Evolutionary conservation across 2,329 filamentous ascomycete species (phyloP).

Genomic region (Hypoxylon sp.): DNA sequence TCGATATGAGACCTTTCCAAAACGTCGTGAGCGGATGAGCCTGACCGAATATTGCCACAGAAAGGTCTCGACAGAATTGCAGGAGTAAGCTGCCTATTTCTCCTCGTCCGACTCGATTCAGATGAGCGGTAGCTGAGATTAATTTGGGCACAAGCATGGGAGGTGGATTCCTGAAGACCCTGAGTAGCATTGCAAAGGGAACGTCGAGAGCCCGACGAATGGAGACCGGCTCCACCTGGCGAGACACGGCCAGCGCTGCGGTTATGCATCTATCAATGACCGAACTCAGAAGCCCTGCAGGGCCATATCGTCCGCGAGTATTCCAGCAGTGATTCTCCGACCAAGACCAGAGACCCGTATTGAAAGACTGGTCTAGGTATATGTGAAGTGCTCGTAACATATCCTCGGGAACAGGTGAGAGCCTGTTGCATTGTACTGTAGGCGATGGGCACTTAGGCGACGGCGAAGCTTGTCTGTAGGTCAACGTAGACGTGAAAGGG

Average conservation of each 20-base stretch:
- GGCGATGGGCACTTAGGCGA: conserved; percentile 12
- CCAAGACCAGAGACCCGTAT: conserved; percentile 44
- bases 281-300: conserved; percentile 47
- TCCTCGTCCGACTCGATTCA: conserved; percentile 44
- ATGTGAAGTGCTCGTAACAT: conserved; percentile 40
- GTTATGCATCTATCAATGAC: conserved; percentile 49
- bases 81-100: conserved; percentile 48
- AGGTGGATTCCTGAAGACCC: conserved; percentile 49
- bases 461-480: conserved; percentile 6
- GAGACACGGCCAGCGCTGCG: conserved; percentile 46
- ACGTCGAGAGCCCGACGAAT: conserved; percentile 46
- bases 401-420: conserved; percentile 35
- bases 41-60: conserved; percentile 38
- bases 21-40: conserved; percentile 43
- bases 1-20: conserved; percentile 45
- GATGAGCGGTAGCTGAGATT: conserved; percentile 43
- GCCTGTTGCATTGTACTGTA: conserved; percentile 25
- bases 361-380: conserved; percentile 44
- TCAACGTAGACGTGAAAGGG: conserved; percentile 18
- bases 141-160: conserved; percentile 47
- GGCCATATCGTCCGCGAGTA: conserved; percentile 43
- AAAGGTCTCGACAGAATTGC: conserved; percentile 48
- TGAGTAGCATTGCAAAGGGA: conserved; percentile 47
- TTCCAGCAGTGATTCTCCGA: conserved; percentile 45
- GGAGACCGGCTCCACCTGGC: conserved; percentile 45